Evolutionary conservation across 2,329 filamentous ascomycete genomes (phyloP).

Genomic region (Apiospora kogelbergensis): DNA sequence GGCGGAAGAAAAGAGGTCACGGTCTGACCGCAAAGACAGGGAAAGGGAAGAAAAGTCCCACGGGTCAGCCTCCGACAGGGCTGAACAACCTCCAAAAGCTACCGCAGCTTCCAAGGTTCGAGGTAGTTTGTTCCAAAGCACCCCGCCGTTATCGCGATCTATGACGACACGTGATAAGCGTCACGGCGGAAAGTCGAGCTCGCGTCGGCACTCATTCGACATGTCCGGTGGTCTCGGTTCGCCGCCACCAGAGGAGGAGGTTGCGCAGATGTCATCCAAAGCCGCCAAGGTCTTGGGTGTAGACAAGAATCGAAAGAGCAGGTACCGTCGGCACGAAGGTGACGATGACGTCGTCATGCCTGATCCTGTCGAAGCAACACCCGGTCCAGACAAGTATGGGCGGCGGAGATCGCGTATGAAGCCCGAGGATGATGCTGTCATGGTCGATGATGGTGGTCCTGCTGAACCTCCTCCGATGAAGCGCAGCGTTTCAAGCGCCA

Average conservation of each 20-base stretch:
- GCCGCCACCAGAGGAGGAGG: slow-evolving; percentile 67
- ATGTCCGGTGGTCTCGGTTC: slow-evolving; percentile 65
- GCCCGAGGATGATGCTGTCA: slow-evolving; percentile 62
- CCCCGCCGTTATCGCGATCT: slow-evolving; percentile 65
- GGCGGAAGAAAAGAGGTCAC: slow-evolving; percentile 60
- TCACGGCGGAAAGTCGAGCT: slow-evolving; percentile 56
- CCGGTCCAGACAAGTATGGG: slow-evolving; percentile 46
- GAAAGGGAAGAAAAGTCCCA: slow-evolving; percentile 65
- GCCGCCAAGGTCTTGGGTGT: slow-evolving; percentile 75
- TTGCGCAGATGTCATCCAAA: slow-evolving; percentile 67
- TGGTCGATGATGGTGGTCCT: slow-evolving; percentile 51
- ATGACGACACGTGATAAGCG: slow-evolving; percentile 68
- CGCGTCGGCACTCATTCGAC: slow-evolving; percentile 69
- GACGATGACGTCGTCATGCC: slow-evolving; percentile 54
- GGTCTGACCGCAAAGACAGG: slow-evolving; percentile 51
- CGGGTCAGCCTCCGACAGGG: slow-evolving; percentile 73
- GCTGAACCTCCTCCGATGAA: slow-evolving; percentile 53
- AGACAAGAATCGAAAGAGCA: slow-evolving; percentile 49
- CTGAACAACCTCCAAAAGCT: slow-evolving; percentile 46
- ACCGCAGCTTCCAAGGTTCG: slow-evolving; percentile 56
- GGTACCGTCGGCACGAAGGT: slow-evolving; percentile 36
- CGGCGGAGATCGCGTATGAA: slow-evolving; percentile 47
- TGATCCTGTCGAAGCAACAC: slow-evolving; percentile 38
- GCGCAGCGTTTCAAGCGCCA: slow-evolving; percentile 61
- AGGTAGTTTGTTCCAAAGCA: slow-evolving; percentile 66